A percentile compares a stretch with the other conserved stretches of the same genome.
phyloP scores from a whole-genome alignment of 208 protist species.

The Angomonas deanei region DNA sequence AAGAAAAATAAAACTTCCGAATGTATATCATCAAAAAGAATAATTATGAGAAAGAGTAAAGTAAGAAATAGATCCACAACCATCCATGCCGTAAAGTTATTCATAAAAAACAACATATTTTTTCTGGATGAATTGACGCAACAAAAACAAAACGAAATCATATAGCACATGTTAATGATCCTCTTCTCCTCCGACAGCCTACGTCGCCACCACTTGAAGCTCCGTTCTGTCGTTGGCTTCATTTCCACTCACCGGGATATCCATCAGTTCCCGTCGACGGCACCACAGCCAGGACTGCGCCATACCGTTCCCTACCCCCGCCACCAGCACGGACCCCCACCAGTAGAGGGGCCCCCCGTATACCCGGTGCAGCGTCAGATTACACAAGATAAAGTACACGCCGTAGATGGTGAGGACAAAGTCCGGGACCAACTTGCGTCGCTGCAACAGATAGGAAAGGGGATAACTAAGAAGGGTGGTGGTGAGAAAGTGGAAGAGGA shows the following conservation, averaged over 20 bases:
- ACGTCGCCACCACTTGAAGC: background rate
- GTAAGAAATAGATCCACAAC: background rate
- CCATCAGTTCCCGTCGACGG: conserved; percentile 58
- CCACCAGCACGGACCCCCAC: conserved; percentile 37
- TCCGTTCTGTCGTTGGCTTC: background rate
- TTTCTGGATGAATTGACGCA: background rate
- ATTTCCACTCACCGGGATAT: conserved; percentile 33
- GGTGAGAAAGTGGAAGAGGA: conserved; percentile 57
- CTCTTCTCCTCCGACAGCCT: too few species aligned
- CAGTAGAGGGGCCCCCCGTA: conserved; percentile 36
- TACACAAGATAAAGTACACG: conserved; percentile 49
- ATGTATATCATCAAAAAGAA: background rate
- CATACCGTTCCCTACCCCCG: conserved; percentile 28
- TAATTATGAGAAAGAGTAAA: background rate
- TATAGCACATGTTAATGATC: too few species aligned
- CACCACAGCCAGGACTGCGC: conserved; percentile 38
- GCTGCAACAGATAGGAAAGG: conserved; percentile 56
- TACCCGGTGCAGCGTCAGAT: conserved; percentile 28
- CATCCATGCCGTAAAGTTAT: too few species aligned
- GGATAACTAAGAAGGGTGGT: conserved; percentile 35
- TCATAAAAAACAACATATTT: background rate
- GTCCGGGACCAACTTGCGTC: conserved; percentile 76
- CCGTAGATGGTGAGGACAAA: conserved; percentile 74
- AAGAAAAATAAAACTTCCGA: background rate
- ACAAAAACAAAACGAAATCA: background rate